A percentile compares a stretch with the other conserved stretches of the same genome.
phyloP scores from a whole-genome alignment of 306 rosid species.

The Neltuma alba region DNA sequence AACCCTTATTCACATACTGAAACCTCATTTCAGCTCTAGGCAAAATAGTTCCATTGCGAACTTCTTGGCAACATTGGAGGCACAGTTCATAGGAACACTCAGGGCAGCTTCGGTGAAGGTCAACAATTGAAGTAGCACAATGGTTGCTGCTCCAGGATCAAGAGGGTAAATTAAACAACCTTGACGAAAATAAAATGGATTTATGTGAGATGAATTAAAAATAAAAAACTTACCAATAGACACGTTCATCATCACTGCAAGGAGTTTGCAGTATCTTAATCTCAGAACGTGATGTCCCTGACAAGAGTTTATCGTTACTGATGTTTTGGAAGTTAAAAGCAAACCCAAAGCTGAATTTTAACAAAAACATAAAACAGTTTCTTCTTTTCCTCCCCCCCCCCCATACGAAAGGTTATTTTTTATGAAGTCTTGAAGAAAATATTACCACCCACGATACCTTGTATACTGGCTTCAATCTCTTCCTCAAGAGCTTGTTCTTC shows the following conservation, averaged over 20 bases:
- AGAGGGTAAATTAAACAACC: constrained; percentile 12
- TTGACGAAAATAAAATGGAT: constrained; percentile 29
- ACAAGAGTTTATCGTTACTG: constrained; percentile 27
- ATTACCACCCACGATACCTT: constrained; percentile 51
- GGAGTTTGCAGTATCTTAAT: constrained; percentile 56
- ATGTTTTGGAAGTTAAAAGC: constrained; percentile 21
- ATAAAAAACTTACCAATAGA: constrained; percentile 65
- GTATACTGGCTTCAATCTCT: constrained; percentile 67
- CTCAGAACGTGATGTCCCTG: constrained; percentile 53
- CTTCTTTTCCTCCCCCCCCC: background rate
- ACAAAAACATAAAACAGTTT: constrained; percentile 41
- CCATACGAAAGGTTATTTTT: constrained; percentile 25
- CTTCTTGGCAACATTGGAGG: constrained; percentile 71
- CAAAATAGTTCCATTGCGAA: constrained; percentile 58
- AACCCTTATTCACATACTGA: constrained; percentile 64
- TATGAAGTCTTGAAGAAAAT: constrained; percentile 30
- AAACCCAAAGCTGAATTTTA: constrained; percentile 39
- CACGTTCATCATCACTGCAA: constrained; percentile 66
- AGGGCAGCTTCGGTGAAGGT: constrained; percentile 80
- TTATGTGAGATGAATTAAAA: constrained; percentile 10
- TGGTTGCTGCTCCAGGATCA: constrained; percentile 60
- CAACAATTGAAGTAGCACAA: constrained; percentile 86
- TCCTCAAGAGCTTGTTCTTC: constrained; percentile 67
- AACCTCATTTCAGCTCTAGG: constrained; percentile 56
- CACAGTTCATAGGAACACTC: constrained; percentile 73